Evolutionary conservation across 352 stramenopile species (phyloP).

Genomic region (Globisporangium takayamanum): DNA sequence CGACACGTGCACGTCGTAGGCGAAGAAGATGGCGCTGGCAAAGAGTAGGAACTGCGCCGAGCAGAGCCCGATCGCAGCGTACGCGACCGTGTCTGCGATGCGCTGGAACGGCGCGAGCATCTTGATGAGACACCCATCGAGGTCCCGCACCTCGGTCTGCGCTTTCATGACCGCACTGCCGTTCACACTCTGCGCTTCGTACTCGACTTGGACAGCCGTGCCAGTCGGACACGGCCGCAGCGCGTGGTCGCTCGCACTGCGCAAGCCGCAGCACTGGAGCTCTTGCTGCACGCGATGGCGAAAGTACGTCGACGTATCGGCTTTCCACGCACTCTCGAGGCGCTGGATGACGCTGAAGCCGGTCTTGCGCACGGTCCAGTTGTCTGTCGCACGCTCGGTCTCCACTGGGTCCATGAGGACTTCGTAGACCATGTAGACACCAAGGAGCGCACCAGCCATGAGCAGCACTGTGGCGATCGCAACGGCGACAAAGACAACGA

Average conservation of each 20-base stretch:
- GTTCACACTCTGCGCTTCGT: conserved; percentile 54
- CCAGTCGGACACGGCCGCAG: conserved; percentile 49
- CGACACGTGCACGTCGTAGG: conserved; percentile 49
- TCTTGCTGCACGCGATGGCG: conserved; percentile 53
- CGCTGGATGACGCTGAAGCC: conserved; percentile 51
- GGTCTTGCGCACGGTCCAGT: conserved; percentile 70
- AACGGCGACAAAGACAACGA: conserved; percentile 28
- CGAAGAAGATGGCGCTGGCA: conserved; percentile 42
- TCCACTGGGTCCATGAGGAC: conserved; percentile 30
- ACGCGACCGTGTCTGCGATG: conserved; percentile 33
- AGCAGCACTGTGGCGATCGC: conserved; percentile 37
- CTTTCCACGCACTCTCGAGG: conserved; percentile 42
- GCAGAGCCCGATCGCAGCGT: conserved; percentile 24
- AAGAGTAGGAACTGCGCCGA: conserved; percentile 35
- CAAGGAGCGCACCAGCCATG: conserved; percentile 27
- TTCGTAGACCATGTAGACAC: conserved; percentile 60
- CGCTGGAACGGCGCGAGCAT: conserved; percentile 57
- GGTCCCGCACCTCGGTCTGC: conserved; percentile 37
- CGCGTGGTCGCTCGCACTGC: conserved; percentile 28
- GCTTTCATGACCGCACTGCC: conserved; percentile 36
- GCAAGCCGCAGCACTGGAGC: conserved; percentile 67
- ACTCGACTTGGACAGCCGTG: conserved; percentile 38
- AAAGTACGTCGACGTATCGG: conserved; percentile 30
- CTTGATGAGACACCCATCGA: conserved; percentile 38
- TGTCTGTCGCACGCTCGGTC: conserved; percentile 32